Evolutionary conservation across 129 eudicot genomes (phyloP), one percentile per base, ranked within the genome.

Genomic region (Artemisia argyi): DNA sequence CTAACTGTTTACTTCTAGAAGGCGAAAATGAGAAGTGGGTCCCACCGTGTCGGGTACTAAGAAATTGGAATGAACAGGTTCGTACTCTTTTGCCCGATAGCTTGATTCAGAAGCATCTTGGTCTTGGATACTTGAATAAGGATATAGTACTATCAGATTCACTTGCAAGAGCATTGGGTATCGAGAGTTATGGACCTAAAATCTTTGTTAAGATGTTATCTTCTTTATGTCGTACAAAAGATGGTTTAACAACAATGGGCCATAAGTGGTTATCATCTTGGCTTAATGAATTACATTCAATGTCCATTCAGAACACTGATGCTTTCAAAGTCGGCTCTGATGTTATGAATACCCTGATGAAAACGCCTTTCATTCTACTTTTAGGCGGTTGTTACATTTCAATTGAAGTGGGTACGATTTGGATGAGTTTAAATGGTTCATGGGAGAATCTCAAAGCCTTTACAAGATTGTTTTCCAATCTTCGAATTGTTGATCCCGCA

Each of bases 1-100:
- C 97, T 24, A 88, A 85, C 42, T 93, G 98, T 84, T 78, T 93
- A 52, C 82, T 90, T 61, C 76, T 82, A 49, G 97, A 93, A 78
- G 87, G 88, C 28, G 77, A 70, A 61, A 62, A 58, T 6, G 51
- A 59, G 14, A 85, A 82, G 46, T 93, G 97, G 97, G 98, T 86
- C 71, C 90, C 92, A 46, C 98, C 98, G 3, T 89, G 97, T 84
- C 72, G 74, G 86, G 97, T 90, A 74, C 35, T 93, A 56, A 82
- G 97, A 72, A 83, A 83, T 63, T 93, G 98, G 98, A 84, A 78
- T 35, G 96, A 90, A 30, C 77, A 87, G 35, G 87, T 86, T 16
- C 79, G 85, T 24, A 16, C 71, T 22, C 85, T 93, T 64, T 76
- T 93, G 44, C 89, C 98, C n/a, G 93, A 87, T 79, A 80, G 79